phyloP scores from a whole-genome alignment of 2,329 filamentous ascomycete genomes.

The Cladosporium colombiae region DNA sequence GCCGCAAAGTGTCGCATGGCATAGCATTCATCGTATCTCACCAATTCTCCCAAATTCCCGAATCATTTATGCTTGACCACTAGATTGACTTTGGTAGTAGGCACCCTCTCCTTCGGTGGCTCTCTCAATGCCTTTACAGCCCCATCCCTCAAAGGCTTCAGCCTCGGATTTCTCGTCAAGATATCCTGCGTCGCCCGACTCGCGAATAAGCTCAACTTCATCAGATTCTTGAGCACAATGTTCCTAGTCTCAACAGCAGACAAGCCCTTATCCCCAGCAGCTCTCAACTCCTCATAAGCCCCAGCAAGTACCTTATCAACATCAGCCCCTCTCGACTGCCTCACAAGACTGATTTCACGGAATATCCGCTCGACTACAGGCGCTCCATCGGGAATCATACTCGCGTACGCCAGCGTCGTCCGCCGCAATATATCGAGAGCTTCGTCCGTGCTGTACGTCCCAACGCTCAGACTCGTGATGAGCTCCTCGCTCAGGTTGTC shows the following conservation, averaged over 20 bases:
- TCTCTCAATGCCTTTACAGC: conserved; percentile 25
- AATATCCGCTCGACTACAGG: conserved; percentile 32
- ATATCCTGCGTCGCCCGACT: conserved; percentile 30
- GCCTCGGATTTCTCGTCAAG: conserved; percentile 31
- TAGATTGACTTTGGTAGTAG: conserved; percentile 33
- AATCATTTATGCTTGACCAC: conserved; percentile 26
- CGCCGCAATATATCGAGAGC: conserved; percentile 34
- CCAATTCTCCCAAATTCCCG: no score
- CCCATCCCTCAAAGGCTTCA: conserved; percentile 27
- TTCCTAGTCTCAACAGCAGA: conserved; percentile 26
- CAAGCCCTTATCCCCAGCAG: conserved; percentile 26
- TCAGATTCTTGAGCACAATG: conserved; percentile 29
- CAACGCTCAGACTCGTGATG: conserved; percentile 31
- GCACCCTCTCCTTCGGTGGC: conserved; percentile 26
- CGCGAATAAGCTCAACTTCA: conserved; percentile 29
- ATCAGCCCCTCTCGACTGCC: conserved; percentile 30
- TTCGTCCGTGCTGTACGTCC: conserved; percentile 34
- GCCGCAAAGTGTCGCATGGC: no score
- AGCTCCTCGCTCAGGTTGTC: conserved; percentile 34
- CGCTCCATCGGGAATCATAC: conserved; percentile 30
- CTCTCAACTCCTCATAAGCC: conserved; percentile 27
- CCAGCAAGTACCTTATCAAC: conserved; percentile 30
- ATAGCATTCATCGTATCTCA: no score
- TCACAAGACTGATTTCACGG: conserved; percentile 30
- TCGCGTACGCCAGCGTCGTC: conserved; percentile 33